Conservation (phyloP, 495 filamentous ascomycete species). For the Hypoxylon cercidicola region DNA sequence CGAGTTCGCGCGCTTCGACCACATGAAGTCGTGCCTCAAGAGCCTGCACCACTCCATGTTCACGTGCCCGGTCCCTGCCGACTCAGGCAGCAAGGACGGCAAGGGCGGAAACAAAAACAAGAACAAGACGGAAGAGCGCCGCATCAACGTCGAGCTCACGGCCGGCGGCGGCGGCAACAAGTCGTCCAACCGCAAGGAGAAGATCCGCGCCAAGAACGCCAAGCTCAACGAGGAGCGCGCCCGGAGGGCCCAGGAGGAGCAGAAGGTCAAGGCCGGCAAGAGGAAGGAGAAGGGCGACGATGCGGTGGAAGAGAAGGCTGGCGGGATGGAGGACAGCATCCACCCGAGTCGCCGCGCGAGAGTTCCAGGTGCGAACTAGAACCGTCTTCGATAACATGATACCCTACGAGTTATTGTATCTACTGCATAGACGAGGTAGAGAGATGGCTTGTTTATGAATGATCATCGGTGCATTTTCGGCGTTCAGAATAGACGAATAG, state of each 20-base stretch:
- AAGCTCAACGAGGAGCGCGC: slow-evolving; percentile 85
- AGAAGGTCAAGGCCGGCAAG: slow-evolving; percentile 61
- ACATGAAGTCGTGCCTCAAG: slow-evolving; percentile 93
- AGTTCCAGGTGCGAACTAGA: slow-evolving; percentile 44
- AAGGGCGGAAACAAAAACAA: neutral
- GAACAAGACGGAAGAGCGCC: slow-evolving; percentile 50
- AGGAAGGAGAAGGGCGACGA: slow-evolving; percentile 52
- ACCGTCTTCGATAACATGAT: slow-evolving; percentile 18
- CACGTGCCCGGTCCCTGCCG: slow-evolving; percentile 32
- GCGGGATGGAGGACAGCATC: slow-evolving; percentile 55
- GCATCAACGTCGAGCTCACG: slow-evolving; percentile 95
- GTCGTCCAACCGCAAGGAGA: slow-evolving; percentile 69
- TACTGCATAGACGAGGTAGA: neutral
- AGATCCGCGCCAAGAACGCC: slow-evolving; percentile 86
- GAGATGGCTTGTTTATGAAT: neutral
- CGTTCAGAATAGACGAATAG: neutral
- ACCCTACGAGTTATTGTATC: slow-evolving; percentile 3
- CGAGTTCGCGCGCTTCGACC: slow-evolving; percentile 88
- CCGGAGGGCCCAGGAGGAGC: slow-evolving; percentile 60
- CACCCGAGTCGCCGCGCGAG: slow-evolving; percentile 69
- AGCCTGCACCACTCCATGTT: slow-evolving; percentile 89
- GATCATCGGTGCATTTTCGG: neutral
- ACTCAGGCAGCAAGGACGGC: slow-evolving; percentile 61
- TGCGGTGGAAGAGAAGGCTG: slow-evolving; percentile 39
- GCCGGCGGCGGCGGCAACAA: slow-evolving; percentile 86